Conservation (phyloP, 495 filamentous ascomycete genomes). For the Haplographium delicatum region DNA sequence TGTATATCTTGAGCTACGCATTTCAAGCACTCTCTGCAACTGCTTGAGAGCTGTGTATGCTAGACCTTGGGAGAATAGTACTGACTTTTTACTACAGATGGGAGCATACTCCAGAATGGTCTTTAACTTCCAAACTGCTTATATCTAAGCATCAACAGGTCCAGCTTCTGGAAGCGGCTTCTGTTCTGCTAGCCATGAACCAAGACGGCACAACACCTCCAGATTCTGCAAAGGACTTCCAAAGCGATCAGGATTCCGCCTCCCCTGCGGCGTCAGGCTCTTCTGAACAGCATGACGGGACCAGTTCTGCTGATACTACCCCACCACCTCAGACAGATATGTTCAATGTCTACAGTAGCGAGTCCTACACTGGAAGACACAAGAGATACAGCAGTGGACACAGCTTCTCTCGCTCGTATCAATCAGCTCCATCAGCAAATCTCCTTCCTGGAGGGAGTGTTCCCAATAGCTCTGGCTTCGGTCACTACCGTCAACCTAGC, state of each 20-base stretch:
- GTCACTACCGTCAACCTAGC: constrained; percentile 51
- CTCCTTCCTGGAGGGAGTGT: constrained; percentile 46
- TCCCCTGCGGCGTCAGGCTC: constrained; percentile 75
- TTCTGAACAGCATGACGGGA: constrained; percentile 65
- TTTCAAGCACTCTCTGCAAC: neutral
- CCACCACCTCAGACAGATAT: constrained; percentile 57
- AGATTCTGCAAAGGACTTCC: constrained; percentile 57
- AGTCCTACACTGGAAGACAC: constrained; percentile 42
- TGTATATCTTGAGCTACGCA: constrained; percentile 16
- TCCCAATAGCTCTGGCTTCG: constrained; percentile 40
- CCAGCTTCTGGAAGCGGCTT: constrained; percentile 92
- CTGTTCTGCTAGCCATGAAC: constrained; percentile 92
- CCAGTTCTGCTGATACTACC: constrained; percentile 64
- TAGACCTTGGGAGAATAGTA: constrained; percentile 15
- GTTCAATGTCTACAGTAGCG: constrained; percentile 29
- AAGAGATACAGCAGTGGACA: constrained; percentile 65
- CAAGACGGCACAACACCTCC: constrained; percentile 48
- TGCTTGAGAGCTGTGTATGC: neutral
- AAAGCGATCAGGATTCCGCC: constrained; percentile 75
- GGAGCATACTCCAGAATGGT: constrained; percentile 99
- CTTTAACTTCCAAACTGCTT: constrained; percentile 91
- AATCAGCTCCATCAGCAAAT: constrained; percentile 58
- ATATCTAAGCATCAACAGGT: constrained; percentile 99
- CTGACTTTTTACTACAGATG: constrained; percentile 63
- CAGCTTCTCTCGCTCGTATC: constrained; percentile 77